Evolutionary conservation across 768 basidiomycete species (phyloP).

Genomic region (Leccinum ochraceum): DNA sequence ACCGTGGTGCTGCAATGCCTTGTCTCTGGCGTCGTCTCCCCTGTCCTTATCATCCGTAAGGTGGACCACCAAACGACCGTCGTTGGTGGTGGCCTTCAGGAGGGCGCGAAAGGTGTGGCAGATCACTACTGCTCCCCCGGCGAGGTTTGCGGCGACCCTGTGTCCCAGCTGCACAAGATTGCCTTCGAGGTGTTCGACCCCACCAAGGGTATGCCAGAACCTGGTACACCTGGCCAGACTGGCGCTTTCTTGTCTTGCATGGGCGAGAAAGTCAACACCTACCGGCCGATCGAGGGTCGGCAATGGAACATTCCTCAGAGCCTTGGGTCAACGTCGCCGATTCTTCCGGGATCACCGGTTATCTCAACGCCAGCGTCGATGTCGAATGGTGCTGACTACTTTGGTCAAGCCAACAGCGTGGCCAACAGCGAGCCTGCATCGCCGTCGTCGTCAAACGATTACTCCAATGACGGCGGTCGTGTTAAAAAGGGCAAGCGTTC

Average conservation of each 20-base stretch:
- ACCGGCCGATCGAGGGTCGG: constrained; percentile 80
- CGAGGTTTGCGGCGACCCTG: constrained; percentile 91
- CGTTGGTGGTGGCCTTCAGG: constrained; percentile 87
- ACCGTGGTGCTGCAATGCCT: constrained; percentile 94
- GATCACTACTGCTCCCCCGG: constrained; percentile 82
- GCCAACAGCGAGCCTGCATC: constrained; percentile 72
- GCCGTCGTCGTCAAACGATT: constrained; percentile 59
- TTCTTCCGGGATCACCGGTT: constrained; percentile 69
- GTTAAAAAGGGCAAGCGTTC: constrained; percentile 81
- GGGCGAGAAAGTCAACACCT: constrained; percentile 93
- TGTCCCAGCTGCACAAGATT: constrained; percentile 94
- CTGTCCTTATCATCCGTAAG: constrained; percentile 90
- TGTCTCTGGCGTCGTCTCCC: constrained; percentile 91
- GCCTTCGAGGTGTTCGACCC: constrained; percentile 89
- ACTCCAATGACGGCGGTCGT: constrained; percentile 80
- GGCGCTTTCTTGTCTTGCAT: constrained; percentile 89
- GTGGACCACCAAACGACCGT: constrained; percentile 90
- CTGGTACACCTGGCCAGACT: constrained; percentile 73
- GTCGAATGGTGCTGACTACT: constrained; percentile 63
- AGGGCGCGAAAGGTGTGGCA: constrained; percentile 81
- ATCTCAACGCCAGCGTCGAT: constrained; percentile 60
- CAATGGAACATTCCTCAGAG: constrained; percentile 62
- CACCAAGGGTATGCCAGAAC: constrained; percentile 66
- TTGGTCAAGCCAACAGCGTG: constrained; percentile 42
- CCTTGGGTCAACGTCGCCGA: constrained; percentile 53